phyloP scores from a whole-genome alignment of 208 protist species.

The Trichomonas vaginalis region DNA sequence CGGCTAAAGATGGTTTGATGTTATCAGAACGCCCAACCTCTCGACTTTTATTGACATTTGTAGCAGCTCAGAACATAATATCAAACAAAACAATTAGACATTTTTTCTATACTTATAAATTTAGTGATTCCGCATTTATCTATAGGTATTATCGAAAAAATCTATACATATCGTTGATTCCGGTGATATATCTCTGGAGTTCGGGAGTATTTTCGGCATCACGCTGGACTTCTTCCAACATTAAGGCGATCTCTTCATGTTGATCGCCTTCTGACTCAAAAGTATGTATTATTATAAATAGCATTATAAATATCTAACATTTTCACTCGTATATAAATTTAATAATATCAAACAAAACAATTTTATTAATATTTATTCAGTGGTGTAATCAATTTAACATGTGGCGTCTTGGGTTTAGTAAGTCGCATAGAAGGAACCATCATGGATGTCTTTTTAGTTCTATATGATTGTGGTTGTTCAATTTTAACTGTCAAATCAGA shows the following conservation, averaged over 20 bases:
- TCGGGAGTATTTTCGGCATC: background rate
- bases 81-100: too few relatives aligned
- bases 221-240: background rate
- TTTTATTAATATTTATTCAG: background rate
- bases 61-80: too few relatives aligned
- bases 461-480: background rate
- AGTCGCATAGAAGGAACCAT: background rate
- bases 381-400: background rate
- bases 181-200: background rate
- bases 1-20: too few relatives aligned
- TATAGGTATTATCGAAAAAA: background rate
- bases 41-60: too few relatives aligned
- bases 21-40: too few relatives aligned
- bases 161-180: background rate
- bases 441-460: background rate
- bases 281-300: too few relatives aligned
- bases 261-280: background rate
- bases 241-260: background rate
- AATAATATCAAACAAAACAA: background rate
- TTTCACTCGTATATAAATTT: too few relatives aligned
- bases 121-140: background rate
- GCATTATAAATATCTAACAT: too few relatives aligned
- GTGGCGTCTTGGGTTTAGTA: background rate
- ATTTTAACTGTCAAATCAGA: background rate
- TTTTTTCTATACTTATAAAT: too few relatives aligned